phyloP scores from a whole-genome alignment of 345 rosid species.

The Linum trigynum region DNA sequence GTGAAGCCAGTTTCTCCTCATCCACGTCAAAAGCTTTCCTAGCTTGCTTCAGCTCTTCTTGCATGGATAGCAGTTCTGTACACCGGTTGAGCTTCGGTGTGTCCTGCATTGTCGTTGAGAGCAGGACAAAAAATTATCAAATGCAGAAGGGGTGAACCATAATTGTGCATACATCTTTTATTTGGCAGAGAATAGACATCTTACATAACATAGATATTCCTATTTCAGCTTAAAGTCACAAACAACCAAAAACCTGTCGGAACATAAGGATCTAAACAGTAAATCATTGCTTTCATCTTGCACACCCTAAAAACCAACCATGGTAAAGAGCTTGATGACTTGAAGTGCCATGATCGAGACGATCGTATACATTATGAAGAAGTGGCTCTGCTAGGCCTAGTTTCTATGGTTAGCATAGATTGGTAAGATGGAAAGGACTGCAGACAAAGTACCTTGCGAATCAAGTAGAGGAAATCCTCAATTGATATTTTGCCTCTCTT shows the following conservation, averaged over 20 bases:
- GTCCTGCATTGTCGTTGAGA: conserved; percentile 42
- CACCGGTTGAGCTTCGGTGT: conserved; percentile 77
- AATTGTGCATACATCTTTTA: no score
- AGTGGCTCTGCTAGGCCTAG: no score
- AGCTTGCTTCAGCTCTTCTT: conserved; percentile 94
- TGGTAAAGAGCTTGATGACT: no score
- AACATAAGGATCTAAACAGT: neutral
- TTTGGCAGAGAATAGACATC: neutral
- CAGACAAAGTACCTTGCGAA: conserved; percentile 57
- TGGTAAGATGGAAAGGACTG: neutral
- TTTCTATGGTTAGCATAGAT: no score
- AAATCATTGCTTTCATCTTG: no score
- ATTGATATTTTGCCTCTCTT: conserved; percentile 72
- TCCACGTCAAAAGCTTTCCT: conserved; percentile 92
- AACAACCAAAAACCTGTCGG: neutral
- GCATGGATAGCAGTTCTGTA: conserved; percentile 76
- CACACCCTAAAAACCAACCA: no score
- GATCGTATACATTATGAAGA: no score
- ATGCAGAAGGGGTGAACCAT: no score
- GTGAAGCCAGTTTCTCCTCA: conserved; percentile 61
- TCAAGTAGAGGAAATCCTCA: conserved; percentile 75
- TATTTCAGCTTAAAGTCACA: neutral
- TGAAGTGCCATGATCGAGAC: no score
- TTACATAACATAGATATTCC: neutral
- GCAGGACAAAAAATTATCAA: no score